A percentile compares a stretch with the other conserved stretches of the same genome.
These are phyloP conservation scores for Penicillium flavigenum DNA, from an alignment of 495 filamentous ascomycete species.

Conservation along the genomic window DNA sequence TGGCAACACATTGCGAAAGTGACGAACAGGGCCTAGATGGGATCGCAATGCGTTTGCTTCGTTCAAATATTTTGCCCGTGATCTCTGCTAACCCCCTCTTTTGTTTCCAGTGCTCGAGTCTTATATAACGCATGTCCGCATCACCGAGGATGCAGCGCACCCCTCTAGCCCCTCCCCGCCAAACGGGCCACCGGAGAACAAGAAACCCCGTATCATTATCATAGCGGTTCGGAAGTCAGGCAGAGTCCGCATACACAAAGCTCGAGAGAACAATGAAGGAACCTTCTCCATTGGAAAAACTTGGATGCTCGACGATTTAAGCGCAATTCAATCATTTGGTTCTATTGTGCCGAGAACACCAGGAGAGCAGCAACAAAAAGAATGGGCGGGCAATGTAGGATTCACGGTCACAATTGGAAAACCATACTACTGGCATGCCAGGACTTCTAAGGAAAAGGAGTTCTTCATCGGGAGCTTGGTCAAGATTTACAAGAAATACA, in stretches of 20 bases:
- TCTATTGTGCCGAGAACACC: slow-evolving; percentile 50
- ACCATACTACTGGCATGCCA: slow-evolving; percentile 95
- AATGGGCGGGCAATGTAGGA: slow-evolving; percentile 76
- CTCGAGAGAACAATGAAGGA: slow-evolving; percentile 88
- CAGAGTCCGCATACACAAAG: slow-evolving; percentile 92
- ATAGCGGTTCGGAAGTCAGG: slow-evolving; percentile 90
- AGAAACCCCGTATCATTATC: slow-evolving; percentile 88
- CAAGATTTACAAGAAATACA: slow-evolving; percentile 96
- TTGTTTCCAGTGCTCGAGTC: slow-evolving; percentile 71
- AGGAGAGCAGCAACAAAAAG: slow-evolving; percentile 63
- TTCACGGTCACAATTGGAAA: slow-evolving; percentile 90
- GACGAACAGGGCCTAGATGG: slow-evolving; percentile 1
- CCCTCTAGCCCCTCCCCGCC: slow-evolving; percentile 86
- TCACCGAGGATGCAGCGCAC: slow-evolving; percentile 78
- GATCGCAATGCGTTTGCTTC: slow-evolving; percentile 1
- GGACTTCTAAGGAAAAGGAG: slow-evolving; percentile 90
- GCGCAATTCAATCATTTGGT: slow-evolving; percentile 73
- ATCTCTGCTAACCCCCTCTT: slow-evolving; percentile 18
- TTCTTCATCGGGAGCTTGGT: slow-evolving; percentile 94
- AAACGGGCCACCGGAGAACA: slow-evolving; percentile 63
- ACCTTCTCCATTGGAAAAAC: slow-evolving; percentile 97
- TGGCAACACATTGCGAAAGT: slow-evolving; percentile 10
- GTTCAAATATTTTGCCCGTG: neutral
- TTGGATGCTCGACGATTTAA: slow-evolving; percentile 89
- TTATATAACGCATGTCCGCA: slow-evolving; percentile 94